Evolutionary conservation across 2,329 filamentous ascomycete species (phyloP), one percentile per base, ranked within the genome.

Genomic region (Aspergillus transmontanensis): DNA sequence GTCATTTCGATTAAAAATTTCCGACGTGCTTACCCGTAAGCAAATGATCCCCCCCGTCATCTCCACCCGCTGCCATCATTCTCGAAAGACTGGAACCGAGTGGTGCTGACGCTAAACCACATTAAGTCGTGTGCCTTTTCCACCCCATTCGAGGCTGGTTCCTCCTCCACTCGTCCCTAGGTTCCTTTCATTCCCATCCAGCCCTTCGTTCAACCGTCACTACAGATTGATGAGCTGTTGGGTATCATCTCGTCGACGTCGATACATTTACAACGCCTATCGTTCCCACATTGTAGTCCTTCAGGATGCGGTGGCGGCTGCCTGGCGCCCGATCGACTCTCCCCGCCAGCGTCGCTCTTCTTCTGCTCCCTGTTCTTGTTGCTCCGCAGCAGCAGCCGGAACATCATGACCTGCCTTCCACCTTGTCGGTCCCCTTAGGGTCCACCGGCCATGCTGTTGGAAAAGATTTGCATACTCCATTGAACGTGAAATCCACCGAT

Each of bases 231-330:
- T 68, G 66, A 64, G 30, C 54, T 46, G 7, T 39, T 34, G 41
- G 54, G n/a, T 56, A 21, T 36, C 45, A 43, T 53, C 53, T 46
- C 56, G 51, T 58, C 41, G 55, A 56, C 51, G 50, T 54, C 50
- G 39, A 23, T 64, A 53, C 21, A 50, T 28, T 36, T 65, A 16
- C 46, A 34, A 36, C 21, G 12, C 36, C 34, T 41, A 48, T 59
- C 53, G 26, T 51, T 54, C 51, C 58, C 62, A 58, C 76, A 68
- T 77, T 79, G 79, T 78, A 72, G 73, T 70, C 70, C 71, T 70
- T 69, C 79, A 82, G 72, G 66, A 90, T 89, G 87, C 82, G 86
- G 83, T 87, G 85, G 85, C 86, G 87, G 82, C 86, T 86, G 77
- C 83, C 84, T 73, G 85, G 84, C 80, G 84, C 85, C 78, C 83